Base-by-base conservation (phyloP, 2,329 filamentous ascomycete species). In the Pezicula neosporulosa region DNA sequence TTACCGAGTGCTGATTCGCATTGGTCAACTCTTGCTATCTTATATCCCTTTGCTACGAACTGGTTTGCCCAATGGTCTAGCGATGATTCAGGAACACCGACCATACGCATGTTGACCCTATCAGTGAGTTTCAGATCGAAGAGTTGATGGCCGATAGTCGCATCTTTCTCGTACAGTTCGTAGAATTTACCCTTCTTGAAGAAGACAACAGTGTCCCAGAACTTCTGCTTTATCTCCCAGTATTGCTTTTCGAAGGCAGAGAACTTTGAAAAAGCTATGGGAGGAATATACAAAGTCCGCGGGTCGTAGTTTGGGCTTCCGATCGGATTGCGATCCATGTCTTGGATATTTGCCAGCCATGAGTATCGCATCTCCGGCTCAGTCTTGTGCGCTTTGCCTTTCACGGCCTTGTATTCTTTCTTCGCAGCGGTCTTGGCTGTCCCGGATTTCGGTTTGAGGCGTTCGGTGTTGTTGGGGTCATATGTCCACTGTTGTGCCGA, bases 111-210 rank as follows among this genome's bases (percentile, higher is more conserved):
- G 68, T 99, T 99, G 68, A 99, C 94, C 49, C 94, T 83, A 63
- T 99, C 94, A 0, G 94, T 99, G 66, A 99, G 86, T 73, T 99
- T 99, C 51, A 99, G 80, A 68, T 99, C 94, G 62, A 99, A 99
- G 15, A 97, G 77, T 68, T 97, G 94, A 66, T 99, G 92, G 4
- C 94, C 94, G 50, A 97, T 86, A 0, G 93, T 96, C 5, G 94
- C 94, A 70, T 99, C 94, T 54, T 97, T 96, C 68, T 99, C 94
- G 65, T 97, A 99, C 0, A 99, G 78, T 68, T 99, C 94, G 66
- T 97, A 99, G 70, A 99, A 99, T 64, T 99, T 99, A 64, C 94
- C 94, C 76, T 99, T 99, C 72, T 97, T 99, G 84, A 99, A 99
- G 72, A 99, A 99, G 15, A 99, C 93, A 43, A 99, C 87, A 0